Evolutionary conservation across 73 alveolate genomes (phyloP).

Genomic region (Paramecium biaurelia): DNA sequence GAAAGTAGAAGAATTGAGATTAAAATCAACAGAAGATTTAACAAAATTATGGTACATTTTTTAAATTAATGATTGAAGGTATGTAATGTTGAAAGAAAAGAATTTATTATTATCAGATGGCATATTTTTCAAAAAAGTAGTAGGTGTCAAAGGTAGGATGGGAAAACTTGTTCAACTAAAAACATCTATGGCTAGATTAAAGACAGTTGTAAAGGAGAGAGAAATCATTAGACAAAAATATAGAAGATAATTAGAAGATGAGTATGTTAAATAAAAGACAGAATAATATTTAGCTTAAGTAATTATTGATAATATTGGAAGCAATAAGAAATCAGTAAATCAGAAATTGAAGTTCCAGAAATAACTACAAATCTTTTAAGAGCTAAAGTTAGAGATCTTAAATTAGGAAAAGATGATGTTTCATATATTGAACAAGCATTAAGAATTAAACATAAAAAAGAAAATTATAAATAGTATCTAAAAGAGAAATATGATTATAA

Average conservation of each 20-base stretch:
- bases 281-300: slow-evolving; percentile 35
- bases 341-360: slow-evolving; percentile 48
- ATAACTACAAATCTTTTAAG: slow-evolving; percentile 51
- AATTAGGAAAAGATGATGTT: slow-evolving; percentile 50
- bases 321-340: background rate
- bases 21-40: slow-evolving; percentile 77
- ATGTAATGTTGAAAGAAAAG: slow-evolving; percentile 80
- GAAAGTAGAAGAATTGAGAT: slow-evolving; percentile 78
- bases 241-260: slow-evolving; percentile 73
- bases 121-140: background rate
- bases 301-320: background rate
- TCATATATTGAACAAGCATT: slow-evolving; percentile 61
- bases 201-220: slow-evolving; percentile 78
- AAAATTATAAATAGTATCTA: slow-evolving; percentile 21
- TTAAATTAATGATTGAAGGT: slow-evolving; percentile 43
- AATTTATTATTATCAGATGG: slow-evolving; percentile 75
- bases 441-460: background rate
- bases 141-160: slow-evolving; percentile 51
- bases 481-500: slow-evolving; percentile 51
- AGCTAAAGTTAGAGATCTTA: slow-evolving; percentile 58
- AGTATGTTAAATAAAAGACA: slow-evolving; percentile 69
- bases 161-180: slow-evolving; percentile 64
- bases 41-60: slow-evolving; percentile 75
- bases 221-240: slow-evolving; percentile 70
- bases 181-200: slow-evolving; percentile 74